Base-by-base conservation (phyloP, 1,284 basidiomycete species). In the Inonotus obliquus region DNA sequence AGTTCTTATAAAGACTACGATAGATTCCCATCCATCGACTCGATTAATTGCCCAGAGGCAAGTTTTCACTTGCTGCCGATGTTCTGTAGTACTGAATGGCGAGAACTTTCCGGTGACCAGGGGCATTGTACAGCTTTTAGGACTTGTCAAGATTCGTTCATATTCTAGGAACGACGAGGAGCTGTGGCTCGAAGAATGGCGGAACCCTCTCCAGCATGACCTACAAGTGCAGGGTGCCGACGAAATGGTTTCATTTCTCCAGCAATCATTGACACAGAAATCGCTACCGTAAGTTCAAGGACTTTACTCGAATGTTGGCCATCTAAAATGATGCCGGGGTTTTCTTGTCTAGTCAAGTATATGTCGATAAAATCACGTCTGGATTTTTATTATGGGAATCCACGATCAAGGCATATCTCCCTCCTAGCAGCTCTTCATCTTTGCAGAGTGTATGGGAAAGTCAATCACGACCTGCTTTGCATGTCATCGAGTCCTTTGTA, bases 371-470 rank as follows among this genome's bases (percentile, higher is more conserved):
- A 71, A 77, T 89, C 23, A 76, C 80, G 53, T 91, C 89, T 1
- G 96, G 96, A 1, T 98, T 96, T 81, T 75, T 98, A 56, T 79
- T 86, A 0, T 98, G 96, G 94, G 80, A 85, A 38, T 75, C 84
- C 53, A 79, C 77, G 41, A 78, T 94, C 61, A 87, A 88, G 69
- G 92, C 83, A 35, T 94, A 95, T 69, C 72, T 64, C 69, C 80
- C 68, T 69, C 73, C 76, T 2, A 66, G 74, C 6, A 82, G 77
- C 57, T 78, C 79, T 44, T 75, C 77, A n/a, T 73, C 79, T 14
- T 73, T 63, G 48, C 48, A 81, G 0, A 80, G 87, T 63, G 62
- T 72, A 3, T 94, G 94, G 87, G 91, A 96, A 57, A 45, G 72
- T 1, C 74, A 74, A 1, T 93, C 92, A 1, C 70, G 75, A 51